These are phyloP conservation scores for Pestalotiopsis fici DNA, from an alignment of 2,329 filamentous ascomycete species.

Conservation along the genomic window DNA sequence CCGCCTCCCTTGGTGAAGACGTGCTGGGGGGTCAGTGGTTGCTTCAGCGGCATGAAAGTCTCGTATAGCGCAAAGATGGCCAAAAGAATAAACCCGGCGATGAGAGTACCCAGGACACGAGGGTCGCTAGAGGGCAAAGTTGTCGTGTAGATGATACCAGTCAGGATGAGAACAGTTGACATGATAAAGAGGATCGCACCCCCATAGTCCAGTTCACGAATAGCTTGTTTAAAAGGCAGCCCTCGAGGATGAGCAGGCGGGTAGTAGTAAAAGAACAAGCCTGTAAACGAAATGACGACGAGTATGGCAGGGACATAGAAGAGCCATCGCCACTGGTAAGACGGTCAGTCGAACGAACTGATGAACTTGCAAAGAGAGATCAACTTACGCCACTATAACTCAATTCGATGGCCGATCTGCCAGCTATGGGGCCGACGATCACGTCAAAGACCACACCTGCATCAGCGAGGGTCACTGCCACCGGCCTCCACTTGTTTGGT, in stretches of 20 bases:
- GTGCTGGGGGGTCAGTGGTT: slow-evolving; percentile 42
- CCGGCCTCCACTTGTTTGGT: slow-evolving; percentile 49
- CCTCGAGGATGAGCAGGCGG: slow-evolving; percentile 33
- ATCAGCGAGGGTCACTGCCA: slow-evolving; percentile 43
- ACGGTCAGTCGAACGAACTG: background rate
- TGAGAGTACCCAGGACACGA: slow-evolving; percentile 36
- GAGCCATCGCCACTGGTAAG: slow-evolving; percentile 41
- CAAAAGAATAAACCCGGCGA: slow-evolving; percentile 34
- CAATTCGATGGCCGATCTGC: slow-evolving; percentile 37
- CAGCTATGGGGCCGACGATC: slow-evolving; percentile 45
- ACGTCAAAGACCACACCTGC: slow-evolving; percentile 43
- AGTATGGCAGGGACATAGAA: slow-evolving; percentile 44
- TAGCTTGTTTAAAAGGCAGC: slow-evolving; percentile 31
- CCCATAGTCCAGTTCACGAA: slow-evolving; percentile 39
- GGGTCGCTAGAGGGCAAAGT: slow-evolving; percentile 33
- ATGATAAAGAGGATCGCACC: slow-evolving; percentile 37
- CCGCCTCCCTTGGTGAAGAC: slow-evolving; percentile 45
- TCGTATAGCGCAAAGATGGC: slow-evolving; percentile 39
- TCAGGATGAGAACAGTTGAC: slow-evolving; percentile 35
- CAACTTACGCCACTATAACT: slow-evolving; percentile 23
- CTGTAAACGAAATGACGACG: slow-evolving; percentile 43
- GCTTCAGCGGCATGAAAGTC: slow-evolving; percentile 35
- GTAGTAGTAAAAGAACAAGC: slow-evolving; percentile 37
- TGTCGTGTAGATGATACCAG: slow-evolving; percentile 40
- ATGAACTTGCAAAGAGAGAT: background rate